Percentiles rank a stretch among this genome's conserved stretches.
Evolutionary conservation across 176 grass and related monocot genomes (phyloP).

Genomic region (Aegilops sharonensis): DNA sequence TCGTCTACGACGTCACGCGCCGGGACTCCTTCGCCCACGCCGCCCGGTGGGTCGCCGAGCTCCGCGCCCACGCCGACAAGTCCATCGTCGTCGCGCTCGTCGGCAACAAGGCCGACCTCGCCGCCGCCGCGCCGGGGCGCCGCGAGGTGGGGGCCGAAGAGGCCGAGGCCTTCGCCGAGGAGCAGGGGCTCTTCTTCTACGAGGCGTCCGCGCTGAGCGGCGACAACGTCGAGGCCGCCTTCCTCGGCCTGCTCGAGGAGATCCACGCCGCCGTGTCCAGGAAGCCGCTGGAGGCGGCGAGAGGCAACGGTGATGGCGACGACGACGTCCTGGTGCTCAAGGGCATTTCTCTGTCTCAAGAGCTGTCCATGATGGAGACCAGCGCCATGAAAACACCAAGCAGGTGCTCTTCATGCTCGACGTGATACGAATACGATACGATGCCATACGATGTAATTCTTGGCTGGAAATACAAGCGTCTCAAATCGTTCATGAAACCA

Average conservation of each 20-base stretch:
- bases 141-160: slow-evolving; percentile 37
- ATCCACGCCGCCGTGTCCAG: slow-evolving; percentile 61
- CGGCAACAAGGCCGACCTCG: slow-evolving; percentile 90
- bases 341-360: slow-evolving; percentile 46
- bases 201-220: slow-evolving; percentile 82
- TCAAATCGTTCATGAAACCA: too few relatives aligned
- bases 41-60: slow-evolving; percentile 69
- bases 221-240: slow-evolving; percentile 70
- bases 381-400: slow-evolving; percentile 58
- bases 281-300: slow-evolving; percentile 38
- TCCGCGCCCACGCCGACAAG: slow-evolving; percentile 71
- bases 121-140: background rate
- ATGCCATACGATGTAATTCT: background rate
- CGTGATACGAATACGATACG: slow-evolving; percentile 2
- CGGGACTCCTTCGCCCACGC: slow-evolving; percentile 49
- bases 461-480: background rate
- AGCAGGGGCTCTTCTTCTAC: slow-evolving; percentile 89
- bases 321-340: slow-evolving; percentile 43
- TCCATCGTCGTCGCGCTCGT: slow-evolving; percentile 78
- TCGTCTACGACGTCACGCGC: slow-evolving; percentile 86
- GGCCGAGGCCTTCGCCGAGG: slow-evolving; percentile 65
- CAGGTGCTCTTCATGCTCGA: slow-evolving; percentile 58
- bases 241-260: slow-evolving; percentile 60
- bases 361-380: slow-evolving; percentile 75
- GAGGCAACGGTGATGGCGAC: background rate